Evolutionary conservation across 805 yeast genomes (phyloP), one percentile per base, ranked within the genome.

Genomic region (Metschnikowia rubicola): DNA sequence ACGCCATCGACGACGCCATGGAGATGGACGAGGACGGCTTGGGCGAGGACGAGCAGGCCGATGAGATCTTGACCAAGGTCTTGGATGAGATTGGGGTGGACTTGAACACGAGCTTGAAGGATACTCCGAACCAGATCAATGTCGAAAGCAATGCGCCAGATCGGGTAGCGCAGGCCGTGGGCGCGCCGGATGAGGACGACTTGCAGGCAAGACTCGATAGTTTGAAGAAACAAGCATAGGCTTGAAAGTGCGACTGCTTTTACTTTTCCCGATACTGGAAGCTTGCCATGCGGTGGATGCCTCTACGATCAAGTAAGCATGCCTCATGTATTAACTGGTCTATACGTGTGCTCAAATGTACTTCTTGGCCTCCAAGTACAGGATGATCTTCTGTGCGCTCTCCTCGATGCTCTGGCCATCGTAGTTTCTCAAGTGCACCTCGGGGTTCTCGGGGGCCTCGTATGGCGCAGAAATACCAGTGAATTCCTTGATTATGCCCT

Each of bases 391-490:
- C 56, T 78, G 68, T 30, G 95, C 96, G 60, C 92, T 81, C 62
- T 90, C 87, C 71, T 91, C 97, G 39, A 90, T 80, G 35, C 86
- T 69, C 45, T 75, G 71, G 58, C 81, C 75, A 45, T 64, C 62
- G 62, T 86, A 84, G 48, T 92, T 88, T 57, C 79, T 80, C 63
- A 91, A 71, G 63, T 85, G 91, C 50, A 91, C 75, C 71, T 91
- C 98, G 28, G 98, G 88, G 32, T 68, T 61, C 56, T 78, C 85
- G 42, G 98, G 98, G 3, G 87, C 94, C 74, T 91, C 98, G 66
- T 91, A 91, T 34, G 98, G 98, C 10, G 97, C 97, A 54, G 90
- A 83, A 48, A 91, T 86, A 47, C 98, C 98, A 12, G 98, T 91
- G 73, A 91, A 91, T 63, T 91, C 96, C 70, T 88, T 88, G 66